A percentile compares a stretch with the other conserved stretches of the same genome.
These are phyloP conservation scores for Diaporthe humulicola DNA, from an alignment of 2,329 filamentous ascomycete species.

Conservation along the genomic window DNA sequence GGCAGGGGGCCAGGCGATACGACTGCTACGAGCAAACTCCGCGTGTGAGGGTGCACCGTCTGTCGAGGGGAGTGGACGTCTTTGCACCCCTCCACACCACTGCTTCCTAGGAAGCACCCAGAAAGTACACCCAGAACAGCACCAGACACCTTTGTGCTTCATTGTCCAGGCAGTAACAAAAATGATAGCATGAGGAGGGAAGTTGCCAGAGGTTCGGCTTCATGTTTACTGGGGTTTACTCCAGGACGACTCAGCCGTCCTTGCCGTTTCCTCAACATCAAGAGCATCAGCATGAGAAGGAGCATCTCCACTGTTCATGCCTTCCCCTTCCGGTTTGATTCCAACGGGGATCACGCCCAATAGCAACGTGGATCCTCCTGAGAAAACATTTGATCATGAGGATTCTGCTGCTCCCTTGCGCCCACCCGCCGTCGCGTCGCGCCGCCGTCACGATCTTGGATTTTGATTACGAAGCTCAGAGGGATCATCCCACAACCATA, in stretches of 20 bases:
- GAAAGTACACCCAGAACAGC: background rate
- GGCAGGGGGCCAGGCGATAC: background rate
- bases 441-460: conserved; percentile 28
- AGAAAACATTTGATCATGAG: conserved; percentile 21
- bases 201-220: background rate
- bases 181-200: background rate
- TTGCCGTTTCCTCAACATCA: background rate
- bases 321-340: background rate
- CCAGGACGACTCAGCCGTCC: background rate
- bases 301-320: background rate
- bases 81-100: background rate
- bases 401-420: background rate
- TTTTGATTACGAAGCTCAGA: conserved; percentile 35
- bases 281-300: background rate
- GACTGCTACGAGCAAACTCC: background rate
- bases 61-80: background rate
- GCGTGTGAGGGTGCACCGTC: background rate
- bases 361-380: background rate
- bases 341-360: background rate
- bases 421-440: background rate
- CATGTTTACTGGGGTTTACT: background rate
- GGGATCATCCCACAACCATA: conserved; percentile 18
- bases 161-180: background rate
- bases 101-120: background rate
- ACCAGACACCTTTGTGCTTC: background rate